These are phyloP conservation scores for Cicer pinnatifidum DNA, from an alignment of 306 rosid genomes.

Conservation along the genomic window DNA sequence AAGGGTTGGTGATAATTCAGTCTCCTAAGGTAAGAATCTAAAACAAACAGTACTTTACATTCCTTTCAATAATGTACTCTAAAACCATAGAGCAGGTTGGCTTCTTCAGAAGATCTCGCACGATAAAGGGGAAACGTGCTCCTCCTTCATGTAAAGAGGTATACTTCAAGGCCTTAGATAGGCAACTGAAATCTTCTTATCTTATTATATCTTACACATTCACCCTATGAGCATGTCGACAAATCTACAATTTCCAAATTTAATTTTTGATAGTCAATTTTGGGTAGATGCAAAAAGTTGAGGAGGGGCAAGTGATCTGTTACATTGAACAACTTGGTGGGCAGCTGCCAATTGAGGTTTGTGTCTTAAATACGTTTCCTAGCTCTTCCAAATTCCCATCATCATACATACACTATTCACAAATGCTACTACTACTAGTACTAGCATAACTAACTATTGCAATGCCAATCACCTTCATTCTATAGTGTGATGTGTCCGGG, in stretches of 20 bases:
- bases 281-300: slow-evolving; percentile 73
- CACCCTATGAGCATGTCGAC: background rate
- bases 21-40: slow-evolving; percentile 73
- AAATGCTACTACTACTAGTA: background rate
- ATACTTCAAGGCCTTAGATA: slow-evolving; percentile 1
- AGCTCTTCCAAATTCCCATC: background rate
- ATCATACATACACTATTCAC: background rate
- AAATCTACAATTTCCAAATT: slow-evolving; percentile 7
- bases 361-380: slow-evolving; percentile 31
- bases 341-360: slow-evolving; percentile 81
- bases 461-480: slow-evolving; percentile 13
- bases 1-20: slow-evolving; percentile 73
- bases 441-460: background rate
- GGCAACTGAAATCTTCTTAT: slow-evolving; percentile 31
- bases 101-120: slow-evolving; percentile 75
- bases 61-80: slow-evolving; percentile 42
- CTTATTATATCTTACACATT: background rate
- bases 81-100: slow-evolving; percentile 78
- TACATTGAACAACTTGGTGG: slow-evolving; percentile 86
- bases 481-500: slow-evolving; percentile 78
- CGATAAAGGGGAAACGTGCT: slow-evolving; percentile 82
- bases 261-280: background rate
- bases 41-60: slow-evolving; percentile 5
- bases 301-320: slow-evolving; percentile 88
- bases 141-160: slow-evolving; percentile 89